Evolutionary conservation across 805 yeast species (phyloP).

Genomic region (Teunomyces tritomae): DNA sequence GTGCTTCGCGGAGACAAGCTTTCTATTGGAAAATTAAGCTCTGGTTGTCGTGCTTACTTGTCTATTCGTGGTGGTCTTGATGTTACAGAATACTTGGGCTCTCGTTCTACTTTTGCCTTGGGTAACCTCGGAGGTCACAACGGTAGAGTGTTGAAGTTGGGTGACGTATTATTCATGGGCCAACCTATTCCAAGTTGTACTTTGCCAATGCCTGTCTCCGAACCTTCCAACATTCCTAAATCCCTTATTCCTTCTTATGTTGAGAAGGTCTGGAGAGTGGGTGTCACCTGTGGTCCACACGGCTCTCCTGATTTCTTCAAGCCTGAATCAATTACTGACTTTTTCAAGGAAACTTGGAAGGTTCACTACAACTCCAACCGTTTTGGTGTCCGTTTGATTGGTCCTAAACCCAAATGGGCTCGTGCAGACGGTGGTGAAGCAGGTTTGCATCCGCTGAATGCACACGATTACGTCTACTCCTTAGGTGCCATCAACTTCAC

Average conservation of each 20-base stretch:
- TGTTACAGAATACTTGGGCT: constrained; percentile 89
- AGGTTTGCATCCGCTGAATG: constrained; percentile 97
- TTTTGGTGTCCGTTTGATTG: constrained; percentile 90
- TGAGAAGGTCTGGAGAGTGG: constrained; percentile 71
- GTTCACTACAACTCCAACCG: constrained; percentile 96
- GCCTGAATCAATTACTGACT: constrained; percentile 67
- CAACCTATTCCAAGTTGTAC: constrained; percentile 69
- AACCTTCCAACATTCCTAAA: constrained; percentile 57
- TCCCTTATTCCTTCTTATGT: constrained; percentile 53
- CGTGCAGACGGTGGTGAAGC: constrained; percentile 96
- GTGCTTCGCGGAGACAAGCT: constrained; percentile 75
- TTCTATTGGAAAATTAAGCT: constrained; percentile 71
- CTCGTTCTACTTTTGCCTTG: constrained; percentile 93
- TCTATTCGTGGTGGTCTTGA: constrained; percentile 93
- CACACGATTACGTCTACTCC: constrained; percentile 96
- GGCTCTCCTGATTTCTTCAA: constrained; percentile 95
- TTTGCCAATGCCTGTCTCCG: constrained; percentile 68
- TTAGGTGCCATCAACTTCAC: constrained; percentile 96
- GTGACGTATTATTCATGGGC: constrained; percentile 87
- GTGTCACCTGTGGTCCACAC: constrained; percentile 96
- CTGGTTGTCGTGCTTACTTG: constrained; percentile 88
- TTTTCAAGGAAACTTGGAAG: constrained; percentile 82
- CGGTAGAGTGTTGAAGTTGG: constrained; percentile 87
- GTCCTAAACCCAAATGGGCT: constrained; percentile 98
- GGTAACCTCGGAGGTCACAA: constrained; percentile 93